Evolutionary conservation across 257 asterid genomes (phyloP).

Genomic region (Cruciata laevipes): DNA sequence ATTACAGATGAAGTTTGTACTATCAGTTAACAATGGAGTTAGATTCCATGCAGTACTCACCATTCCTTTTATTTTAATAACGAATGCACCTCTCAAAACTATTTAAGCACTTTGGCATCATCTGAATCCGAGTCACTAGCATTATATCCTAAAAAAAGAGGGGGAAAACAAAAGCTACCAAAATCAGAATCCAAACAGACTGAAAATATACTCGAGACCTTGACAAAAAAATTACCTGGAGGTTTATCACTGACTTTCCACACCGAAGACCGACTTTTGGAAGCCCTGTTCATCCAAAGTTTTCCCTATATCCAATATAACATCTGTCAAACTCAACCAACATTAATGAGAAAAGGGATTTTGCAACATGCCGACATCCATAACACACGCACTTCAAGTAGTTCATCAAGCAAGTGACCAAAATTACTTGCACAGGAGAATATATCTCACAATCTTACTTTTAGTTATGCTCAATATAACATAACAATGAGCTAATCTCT

Average conservation of each 20-base stretch:
- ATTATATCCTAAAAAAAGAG: constrained; percentile 52
- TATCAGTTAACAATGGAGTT: constrained; percentile 15
- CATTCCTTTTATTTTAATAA: constrained; percentile 14
- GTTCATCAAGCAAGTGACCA: background rate
- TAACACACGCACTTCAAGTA: background rate
- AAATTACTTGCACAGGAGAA: no score
- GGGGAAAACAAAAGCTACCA: background rate
- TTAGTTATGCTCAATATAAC: no score
- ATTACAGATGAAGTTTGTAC: background rate
- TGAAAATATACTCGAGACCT: constrained; percentile 1
- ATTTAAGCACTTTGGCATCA: constrained; percentile 38
- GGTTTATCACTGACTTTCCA: constrained; percentile 82
- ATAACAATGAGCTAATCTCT: no score
- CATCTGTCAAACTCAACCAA: constrained; percentile 13
- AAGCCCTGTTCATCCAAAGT: constrained; percentile 72
- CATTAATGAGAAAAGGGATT: background rate
- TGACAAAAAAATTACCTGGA: constrained; percentile 52
- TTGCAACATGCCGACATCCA: background rate
- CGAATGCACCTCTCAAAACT: constrained; percentile 23
- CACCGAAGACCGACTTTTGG: constrained; percentile 63
- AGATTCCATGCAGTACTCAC: constrained; percentile 29
- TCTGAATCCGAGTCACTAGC: constrained; percentile 93
- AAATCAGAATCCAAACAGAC: constrained; percentile 3
- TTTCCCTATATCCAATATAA: constrained; percentile 48
- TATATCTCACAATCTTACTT: background rate